Evolutionary conservation across 2,329 filamentous ascomycete species (phyloP), one percentile per base, ranked within the genome.

Genomic region (Stagonosporopsis cucurbitacearum): DNA sequence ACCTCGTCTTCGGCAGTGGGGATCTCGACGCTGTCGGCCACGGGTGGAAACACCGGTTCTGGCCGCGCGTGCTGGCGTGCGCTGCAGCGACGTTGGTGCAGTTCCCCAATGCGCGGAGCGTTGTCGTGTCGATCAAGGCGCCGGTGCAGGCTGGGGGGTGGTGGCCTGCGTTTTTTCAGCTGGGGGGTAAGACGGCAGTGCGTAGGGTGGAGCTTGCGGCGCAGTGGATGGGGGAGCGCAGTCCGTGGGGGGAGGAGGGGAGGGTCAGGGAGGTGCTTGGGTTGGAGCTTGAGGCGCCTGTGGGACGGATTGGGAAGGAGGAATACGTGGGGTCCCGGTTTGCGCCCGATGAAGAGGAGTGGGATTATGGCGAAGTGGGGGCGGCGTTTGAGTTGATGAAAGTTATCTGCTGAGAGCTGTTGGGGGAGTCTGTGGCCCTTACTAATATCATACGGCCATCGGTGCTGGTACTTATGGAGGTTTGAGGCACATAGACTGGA

Each of bases 21-120:
- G 57, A 70, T 20, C 57, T 70, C 17, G 65, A 69, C 13, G 62
- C 63, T 7, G 70, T 69, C 3, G 58, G 60, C 8, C 66, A 69
- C 32, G 64, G 63, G 23, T 74, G 71, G 70, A 65, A 63, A 26
- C 58, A 63, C 20, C 54, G 62, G 2, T 69, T 70, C 45, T 74
- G 70, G 71, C 69, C 70, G 0, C 57, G 60, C 20, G 54, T 74
- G n/a, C 23, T 68, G 6, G 33, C 52, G 3, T 62, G 56, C 23
- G 64, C 33, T 41, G 42, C 3, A 62, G 42, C 30, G 17, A 35
- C 68, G 17, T 50, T 73, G 0, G 42, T 58, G 9, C 63, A 58
- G 7, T 73, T 66, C 50, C 67, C 70, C 0, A 57, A 62, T 20
- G 44, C 73, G 8, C 59, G 70, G 8, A 65, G 50, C 1, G 26